Percentiles rank a stretch among this genome's conserved stretches.
Evolutionary conservation across 345 rosid species (phyloP).

Genomic region (Kandelia obovata): DNA sequence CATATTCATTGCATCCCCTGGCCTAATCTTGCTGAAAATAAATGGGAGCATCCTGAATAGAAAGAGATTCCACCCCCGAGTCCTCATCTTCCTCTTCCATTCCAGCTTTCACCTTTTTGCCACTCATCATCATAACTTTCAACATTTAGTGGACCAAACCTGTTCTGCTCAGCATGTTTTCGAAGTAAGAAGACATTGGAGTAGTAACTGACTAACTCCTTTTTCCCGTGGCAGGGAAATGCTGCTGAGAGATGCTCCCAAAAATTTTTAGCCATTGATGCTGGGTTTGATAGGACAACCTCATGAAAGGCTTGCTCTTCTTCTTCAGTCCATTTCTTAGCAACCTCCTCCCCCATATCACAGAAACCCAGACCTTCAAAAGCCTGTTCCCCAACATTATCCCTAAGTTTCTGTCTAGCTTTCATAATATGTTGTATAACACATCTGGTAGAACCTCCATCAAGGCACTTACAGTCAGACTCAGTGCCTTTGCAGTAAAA

Average conservation of each 20-base stretch:
- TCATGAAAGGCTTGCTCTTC: slow-evolving; percentile 55
- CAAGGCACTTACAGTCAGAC: slow-evolving; percentile 49
- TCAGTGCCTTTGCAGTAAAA: slow-evolving; percentile 26
- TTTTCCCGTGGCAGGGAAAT: slow-evolving; percentile 50
- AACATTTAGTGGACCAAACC: slow-evolving; percentile 37
- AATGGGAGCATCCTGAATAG: too few species aligned
- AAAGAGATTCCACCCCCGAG: slow-evolving; percentile 48
- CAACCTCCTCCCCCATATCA: slow-evolving; percentile 74
- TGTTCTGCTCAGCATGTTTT: slow-evolving; percentile 65
- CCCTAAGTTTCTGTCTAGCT: slow-evolving; percentile 45
- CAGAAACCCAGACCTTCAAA: slow-evolving; percentile 50
- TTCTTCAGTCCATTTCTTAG: slow-evolving; percentile 51
- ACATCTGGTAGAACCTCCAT: slow-evolving; percentile 60
- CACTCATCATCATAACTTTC: slow-evolving; percentile 86
- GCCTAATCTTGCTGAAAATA: slow-evolving; percentile 24
- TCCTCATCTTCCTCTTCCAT: slow-evolving; percentile 46
- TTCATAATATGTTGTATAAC: slow-evolving; percentile 55
- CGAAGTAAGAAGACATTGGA: slow-evolving; percentile 66
- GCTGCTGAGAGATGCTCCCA: slow-evolving; percentile 55
- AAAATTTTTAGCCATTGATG: slow-evolving; percentile 51
- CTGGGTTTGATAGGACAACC: slow-evolving; percentile 59
- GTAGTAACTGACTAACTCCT: slow-evolving; percentile 70
- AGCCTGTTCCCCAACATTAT: slow-evolving; percentile 46
- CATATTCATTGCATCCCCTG: slow-evolving; percentile 18
- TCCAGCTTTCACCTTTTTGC: slow-evolving; percentile 32